A percentile compares a stretch with the other conserved stretches of the same genome.
Conservation (phyloP, 805 yeast species). For the Naumovozyma castellii region DNA sequence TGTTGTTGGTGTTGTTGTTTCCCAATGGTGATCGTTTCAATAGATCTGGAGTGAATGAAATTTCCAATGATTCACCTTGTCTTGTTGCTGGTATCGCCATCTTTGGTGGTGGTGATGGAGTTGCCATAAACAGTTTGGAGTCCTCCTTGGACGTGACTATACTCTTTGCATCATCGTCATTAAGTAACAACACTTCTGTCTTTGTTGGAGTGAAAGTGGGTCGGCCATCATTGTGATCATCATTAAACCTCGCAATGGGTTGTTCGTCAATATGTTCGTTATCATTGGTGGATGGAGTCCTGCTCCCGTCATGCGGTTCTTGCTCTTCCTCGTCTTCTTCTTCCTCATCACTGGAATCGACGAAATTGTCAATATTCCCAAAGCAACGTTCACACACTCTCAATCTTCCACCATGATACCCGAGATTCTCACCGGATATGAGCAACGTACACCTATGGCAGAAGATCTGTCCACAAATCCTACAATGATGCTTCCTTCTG, state of each 20-base stretch:
- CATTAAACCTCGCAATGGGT: neutral
- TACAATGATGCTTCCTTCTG: slow-evolving; percentile 86
- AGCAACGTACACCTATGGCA: slow-evolving; percentile 75
- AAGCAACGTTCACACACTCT: slow-evolving; percentile 71
- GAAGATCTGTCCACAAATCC: slow-evolving; percentile 93
- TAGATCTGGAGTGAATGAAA: slow-evolving; percentile 27
- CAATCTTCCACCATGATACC: slow-evolving; percentile 50
- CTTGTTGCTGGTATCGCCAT: slow-evolving; percentile 79
- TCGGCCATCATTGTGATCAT: slow-evolving; percentile 1
- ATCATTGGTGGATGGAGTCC: no score
- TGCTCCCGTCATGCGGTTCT: neutral
- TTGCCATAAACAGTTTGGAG: slow-evolving; percentile 29
- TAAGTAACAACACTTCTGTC: slow-evolving; percentile 17
- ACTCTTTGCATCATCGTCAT: slow-evolving; percentile 30
- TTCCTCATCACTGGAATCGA: slow-evolving; percentile 61
- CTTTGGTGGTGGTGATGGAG: slow-evolving; percentile 50
- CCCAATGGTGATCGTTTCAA: slow-evolving; percentile 2
- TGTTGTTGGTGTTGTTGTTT: slow-evolving; percentile 3
- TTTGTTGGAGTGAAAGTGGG: neutral
- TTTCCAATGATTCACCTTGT: slow-evolving; percentile 70
- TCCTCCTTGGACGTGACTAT: slow-evolving; percentile 29
- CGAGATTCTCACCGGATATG: slow-evolving; percentile 55
- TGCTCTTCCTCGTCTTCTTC: slow-evolving; percentile 6
- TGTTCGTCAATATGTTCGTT: neutral
- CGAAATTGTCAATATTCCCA: slow-evolving; percentile 52